Conservation (phyloP, 495 filamentous ascomycete species). For the Daldinia childiae region DNA sequence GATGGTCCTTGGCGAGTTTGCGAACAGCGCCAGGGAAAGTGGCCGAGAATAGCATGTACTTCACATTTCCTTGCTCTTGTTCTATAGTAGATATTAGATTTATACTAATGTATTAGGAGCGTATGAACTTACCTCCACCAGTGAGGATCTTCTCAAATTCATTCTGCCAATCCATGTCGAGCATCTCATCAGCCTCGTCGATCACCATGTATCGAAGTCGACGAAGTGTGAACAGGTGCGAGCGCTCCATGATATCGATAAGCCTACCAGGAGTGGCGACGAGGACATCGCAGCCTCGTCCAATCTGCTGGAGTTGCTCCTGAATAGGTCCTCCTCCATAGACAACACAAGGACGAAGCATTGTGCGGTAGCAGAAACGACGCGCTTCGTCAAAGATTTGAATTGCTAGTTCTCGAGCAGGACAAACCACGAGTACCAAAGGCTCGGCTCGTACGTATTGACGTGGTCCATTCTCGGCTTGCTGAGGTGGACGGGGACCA, state of each 20-base stretch:
- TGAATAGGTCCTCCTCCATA: conserved; percentile 82
- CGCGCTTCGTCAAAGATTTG: conserved; percentile 96
- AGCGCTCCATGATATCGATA: conserved; percentile 78
- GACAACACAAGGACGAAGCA: conserved; percentile 89
- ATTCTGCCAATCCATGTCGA: conserved; percentile 76
- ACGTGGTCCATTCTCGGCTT: conserved; percentile 53
- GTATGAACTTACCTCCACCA: conserved; percentile 71
- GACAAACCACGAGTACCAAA: conserved; percentile 83
- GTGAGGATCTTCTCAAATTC: conserved; percentile 76
- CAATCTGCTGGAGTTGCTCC: conserved; percentile 75
- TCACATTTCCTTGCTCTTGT: conserved; percentile 79
- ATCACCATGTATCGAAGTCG: conserved; percentile 87
- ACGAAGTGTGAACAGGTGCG: conserved; percentile 71
- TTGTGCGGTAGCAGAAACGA: conserved; percentile 90
- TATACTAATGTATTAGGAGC: neutral
- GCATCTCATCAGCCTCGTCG: conserved; percentile 95
- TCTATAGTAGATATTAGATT: conserved; percentile 57
- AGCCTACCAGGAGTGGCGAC: conserved; percentile 90
- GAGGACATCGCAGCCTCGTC: conserved; percentile 86
- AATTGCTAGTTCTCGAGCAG: conserved; percentile 86
- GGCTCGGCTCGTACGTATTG: conserved; percentile 76
- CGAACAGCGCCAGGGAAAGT: conserved; percentile 86
- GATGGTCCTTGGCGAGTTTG: conserved; percentile 75
- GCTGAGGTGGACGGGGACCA: conserved; percentile 72
- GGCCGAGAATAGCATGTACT: conserved; percentile 92